phyloP scores from a whole-genome alignment of 2,329 filamentous ascomycete species.

The Colletotrichum tropicicola region DNA sequence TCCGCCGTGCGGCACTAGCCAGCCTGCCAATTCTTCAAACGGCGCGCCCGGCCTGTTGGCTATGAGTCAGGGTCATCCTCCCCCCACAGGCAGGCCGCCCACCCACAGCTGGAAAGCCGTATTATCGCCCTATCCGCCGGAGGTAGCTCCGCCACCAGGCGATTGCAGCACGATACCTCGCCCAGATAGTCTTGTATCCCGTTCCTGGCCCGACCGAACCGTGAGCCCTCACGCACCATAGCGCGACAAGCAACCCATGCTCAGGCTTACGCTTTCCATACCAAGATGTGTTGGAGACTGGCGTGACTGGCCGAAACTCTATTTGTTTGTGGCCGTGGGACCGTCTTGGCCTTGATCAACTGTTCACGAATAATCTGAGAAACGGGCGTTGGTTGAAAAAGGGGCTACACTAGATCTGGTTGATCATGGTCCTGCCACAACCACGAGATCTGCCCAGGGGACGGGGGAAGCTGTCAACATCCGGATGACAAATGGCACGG shows the following conservation, averaged over 20 bases:
- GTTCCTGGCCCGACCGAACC: not conserved
- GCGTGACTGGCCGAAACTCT: conserved; percentile 8
- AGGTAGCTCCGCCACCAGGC: not conserved
- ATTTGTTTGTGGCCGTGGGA: not conserved
- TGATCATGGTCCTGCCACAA: not conserved
- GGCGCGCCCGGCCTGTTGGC: conserved; percentile 14
- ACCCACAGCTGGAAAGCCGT: not conserved
- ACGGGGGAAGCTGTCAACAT: not conserved
- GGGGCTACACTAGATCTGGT: not conserved
- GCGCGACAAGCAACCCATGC: conserved; percentile 13
- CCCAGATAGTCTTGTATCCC: not conserved
- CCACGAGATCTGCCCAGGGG: conserved; percentile 8
- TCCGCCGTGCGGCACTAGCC: not conserved
- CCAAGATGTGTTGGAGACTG: not conserved
- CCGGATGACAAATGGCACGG: conserved; percentile 15
- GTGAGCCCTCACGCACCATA: not conserved
- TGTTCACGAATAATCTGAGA: not conserved
- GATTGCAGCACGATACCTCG: not conserved
- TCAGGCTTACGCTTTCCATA: not conserved
- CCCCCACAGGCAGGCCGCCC: not conserved
- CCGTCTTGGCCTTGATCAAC: conserved; percentile 9
- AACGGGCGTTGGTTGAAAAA: not conserved
- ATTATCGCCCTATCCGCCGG: not conserved
- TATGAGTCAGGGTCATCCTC: conserved; percentile 20
- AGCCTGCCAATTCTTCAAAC: conserved; percentile 22